Evolutionary conservation across 192 early-diverging fungal species (phyloP), one percentile per base, ranked within the genome.

Genomic region (Lobosporangium transversale): DNA sequence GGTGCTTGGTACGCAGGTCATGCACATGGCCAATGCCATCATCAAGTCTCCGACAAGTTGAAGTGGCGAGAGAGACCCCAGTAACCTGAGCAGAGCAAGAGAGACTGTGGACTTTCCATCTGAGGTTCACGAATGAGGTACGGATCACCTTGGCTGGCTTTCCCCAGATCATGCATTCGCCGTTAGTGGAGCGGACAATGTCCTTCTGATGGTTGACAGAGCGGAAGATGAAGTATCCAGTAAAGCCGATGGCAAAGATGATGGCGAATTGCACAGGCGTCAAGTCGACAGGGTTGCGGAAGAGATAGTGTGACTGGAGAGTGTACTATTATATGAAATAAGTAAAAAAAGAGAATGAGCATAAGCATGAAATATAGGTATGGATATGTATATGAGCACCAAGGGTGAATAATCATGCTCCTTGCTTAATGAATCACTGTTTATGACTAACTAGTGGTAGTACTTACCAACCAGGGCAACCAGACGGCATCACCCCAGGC

Each of bases 21-120:
- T 75, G 78, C 92, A 94, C 81, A 90, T 87, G 44, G 91, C 90
- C 35, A 86, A 66, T 10, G 86, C 90, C 58, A 92, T 89, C 58
- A 89, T 58, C 26, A 94, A 78, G 56, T 94, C 92, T 35, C 91
- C 92, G 17, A 91, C 84, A 82, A 94, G 82, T 94, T 94, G 75
- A 92, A 92, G 84, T 94, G 92, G 52, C 91, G 84, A n/a, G 91
- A 89, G 51, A 92, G 68, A 78, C 92, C 92, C 92, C 92, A 94
- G 85, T 84, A 94, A 8, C 92, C 92, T 42, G 88, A 90, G 68
- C 85, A 85, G 27, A 94, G 67, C 45, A 94, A 79, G 30, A 93
- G 59, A 10, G 85, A 86, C 53, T 66, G 81, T 92, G 91, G 58
- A 80, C 79, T 89, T 88, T 50, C 92, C 92, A 70, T 94, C 91